Conservation (phyloP, 2,329 filamentous ascomycete species). For the Boeremia exigua region DNA sequence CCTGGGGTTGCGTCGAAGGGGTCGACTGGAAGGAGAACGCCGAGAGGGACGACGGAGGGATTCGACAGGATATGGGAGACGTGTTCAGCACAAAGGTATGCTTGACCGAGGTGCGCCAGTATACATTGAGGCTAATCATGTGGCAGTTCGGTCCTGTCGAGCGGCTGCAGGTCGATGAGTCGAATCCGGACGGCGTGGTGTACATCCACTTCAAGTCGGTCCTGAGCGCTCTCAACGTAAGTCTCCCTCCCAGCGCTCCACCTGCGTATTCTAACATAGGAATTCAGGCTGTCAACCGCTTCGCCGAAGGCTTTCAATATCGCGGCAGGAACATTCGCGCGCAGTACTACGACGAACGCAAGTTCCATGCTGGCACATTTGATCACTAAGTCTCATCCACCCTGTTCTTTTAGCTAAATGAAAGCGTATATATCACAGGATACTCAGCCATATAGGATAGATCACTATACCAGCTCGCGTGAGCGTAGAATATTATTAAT, state of each 20-base stretch:
- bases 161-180: constrained; percentile 72
- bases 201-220: constrained; percentile 93
- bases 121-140: constrained; percentile 13
- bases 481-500: too few species aligned
- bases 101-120: neutral
- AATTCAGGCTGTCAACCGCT: constrained; percentile 80
- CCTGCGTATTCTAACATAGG: constrained; percentile 14
- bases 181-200: constrained; percentile 66
- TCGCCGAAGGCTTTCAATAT: constrained; percentile 91
- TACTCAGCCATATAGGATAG: too few species aligned
- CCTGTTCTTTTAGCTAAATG: too few species aligned
- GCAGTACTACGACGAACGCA: constrained; percentile 80
- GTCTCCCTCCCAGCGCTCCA: constrained; percentile 40
- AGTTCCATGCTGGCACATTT: constrained; percentile 68
- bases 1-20: constrained; percentile 84
- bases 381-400: constrained; percentile 28
- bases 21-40: constrained; percentile 84
- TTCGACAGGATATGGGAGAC: constrained; percentile 95
- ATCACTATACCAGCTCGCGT: too few species aligned
- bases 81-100: constrained; percentile 81
- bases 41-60: constrained; percentile 60
- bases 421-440: too few species aligned
- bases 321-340: constrained; percentile 86
- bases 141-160: constrained; percentile 80
- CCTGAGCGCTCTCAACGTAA: constrained; percentile 81